Base-by-base conservation (phyloP, 768 basidiomycete genomes). In the Dacryopinax primogenitus region DNA sequence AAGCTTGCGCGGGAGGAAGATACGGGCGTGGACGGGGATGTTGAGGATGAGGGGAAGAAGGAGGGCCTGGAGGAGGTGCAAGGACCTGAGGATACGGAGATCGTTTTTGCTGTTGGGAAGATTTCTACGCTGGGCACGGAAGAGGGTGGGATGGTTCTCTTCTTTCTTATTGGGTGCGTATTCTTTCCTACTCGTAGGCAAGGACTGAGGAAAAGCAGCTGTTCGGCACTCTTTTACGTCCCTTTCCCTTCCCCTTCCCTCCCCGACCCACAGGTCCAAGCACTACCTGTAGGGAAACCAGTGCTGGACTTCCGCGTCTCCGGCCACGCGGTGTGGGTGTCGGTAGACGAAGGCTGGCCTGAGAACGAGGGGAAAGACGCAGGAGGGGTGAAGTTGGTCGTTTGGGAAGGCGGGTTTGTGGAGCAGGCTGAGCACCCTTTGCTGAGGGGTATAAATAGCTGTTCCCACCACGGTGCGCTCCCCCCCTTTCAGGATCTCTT, bases 101-200 rank as follows among this genome's bases (percentile, higher is more conserved):
- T 45, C 62, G 66, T 86, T 0, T 77, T 90, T 30, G 86, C 83
- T 18, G 75, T 90, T 11, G 78, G 76, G 34, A 81, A 77, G 67
- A 83, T 92, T 58, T 76, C 73, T 30, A 82, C 83, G 3, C 69
- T 82, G 6, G 66, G 77, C 6, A 73, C 77, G 1, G 74, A 73
- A 7, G 72, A 70, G 2, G 74, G 75, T 13, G 73, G 71, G 3
- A 74, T 78, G 67, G 68, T 90, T 15, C 66, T 90, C 3, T 92
- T 91, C 72, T 86, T 78, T 66, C 87, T 79, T 3, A 79, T 88
- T 63, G 90, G 90, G 90, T 92, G 69, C 51, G 85, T 75, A 21
- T 12, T 45, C 33, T 34, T 23, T n/a, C 39, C 61, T 16, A 63
- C 41, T 15, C 58, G 47, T 64, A 21, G 11, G 13, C 23, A 34